These are phyloP conservation scores for Ilyonectria sp. DNA, from an alignment of 2,329 filamentous ascomycete species.

Conservation along the genomic window DNA sequence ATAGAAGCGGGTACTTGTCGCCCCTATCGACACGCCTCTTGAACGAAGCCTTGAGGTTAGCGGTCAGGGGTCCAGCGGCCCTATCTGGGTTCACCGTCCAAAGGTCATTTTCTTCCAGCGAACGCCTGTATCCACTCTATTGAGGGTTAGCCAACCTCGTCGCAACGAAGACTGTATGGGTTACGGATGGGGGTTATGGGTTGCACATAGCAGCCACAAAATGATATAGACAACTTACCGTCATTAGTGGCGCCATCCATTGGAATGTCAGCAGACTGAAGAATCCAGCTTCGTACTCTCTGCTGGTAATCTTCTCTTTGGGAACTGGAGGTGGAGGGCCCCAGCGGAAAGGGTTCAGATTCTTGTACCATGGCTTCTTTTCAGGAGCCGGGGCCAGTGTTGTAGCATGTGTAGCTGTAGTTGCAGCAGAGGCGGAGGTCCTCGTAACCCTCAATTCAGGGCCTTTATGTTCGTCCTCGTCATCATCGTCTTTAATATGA, in stretches of 20 bases:
- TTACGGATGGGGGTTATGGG: background rate
- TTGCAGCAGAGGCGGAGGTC: slow-evolving; percentile 69
- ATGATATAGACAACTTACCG: slow-evolving; percentile 61
- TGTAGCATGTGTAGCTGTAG: slow-evolving; percentile 62
- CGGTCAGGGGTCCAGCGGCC: slow-evolving; percentile 78
- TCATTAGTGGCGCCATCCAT: slow-evolving; percentile 94
- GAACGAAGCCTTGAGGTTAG: slow-evolving; percentile 78
- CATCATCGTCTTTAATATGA: slow-evolving; percentile 27
- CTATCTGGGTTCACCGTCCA: slow-evolving; percentile 90
- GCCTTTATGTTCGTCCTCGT: slow-evolving; percentile 30
- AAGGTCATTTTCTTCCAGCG: slow-evolving; percentile 87
- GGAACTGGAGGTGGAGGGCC: slow-evolving; percentile 70
- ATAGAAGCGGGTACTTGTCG: slow-evolving; percentile 80
- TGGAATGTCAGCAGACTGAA: slow-evolving; percentile 85
- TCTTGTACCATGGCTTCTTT: slow-evolving; percentile 75
- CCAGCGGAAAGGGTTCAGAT: slow-evolving; percentile 74
- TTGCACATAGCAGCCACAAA: background rate
- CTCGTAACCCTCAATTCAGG: slow-evolving; percentile 53
- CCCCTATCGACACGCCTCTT: slow-evolving; percentile 76
- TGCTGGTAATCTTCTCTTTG: slow-evolving; percentile 67
- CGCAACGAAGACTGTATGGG: background rate
- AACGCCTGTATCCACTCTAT: slow-evolving; percentile 86
- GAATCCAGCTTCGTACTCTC: slow-evolving; percentile 81
- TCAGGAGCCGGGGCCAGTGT: slow-evolving; percentile 50
- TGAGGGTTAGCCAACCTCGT: slow-evolving; percentile 19